A percentile compares a stretch with the other conserved stretches of the same genome.
Evolutionary conservation across 371 early-diverging fungal genomes (phyloP).

Genomic region (Quaeritorhiza haematococci): DNA sequence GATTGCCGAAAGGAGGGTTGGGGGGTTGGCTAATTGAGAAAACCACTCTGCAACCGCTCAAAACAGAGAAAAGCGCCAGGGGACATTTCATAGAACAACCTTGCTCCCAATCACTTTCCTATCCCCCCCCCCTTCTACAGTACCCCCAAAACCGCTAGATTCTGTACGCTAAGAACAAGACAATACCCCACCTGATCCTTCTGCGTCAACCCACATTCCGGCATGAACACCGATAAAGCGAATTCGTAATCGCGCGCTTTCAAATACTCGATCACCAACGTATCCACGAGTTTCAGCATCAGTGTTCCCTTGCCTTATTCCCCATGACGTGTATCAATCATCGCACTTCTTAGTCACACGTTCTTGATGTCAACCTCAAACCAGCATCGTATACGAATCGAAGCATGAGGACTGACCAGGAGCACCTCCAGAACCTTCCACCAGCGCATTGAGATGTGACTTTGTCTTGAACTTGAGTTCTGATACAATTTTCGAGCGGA

Average conservation of each 20-base stretch:
- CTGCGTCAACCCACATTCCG: slow-evolving; percentile 32
- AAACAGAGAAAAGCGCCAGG: too few species aligned
- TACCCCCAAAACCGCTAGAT: slow-evolving; percentile 7
- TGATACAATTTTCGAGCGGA: slow-evolving; percentile 29
- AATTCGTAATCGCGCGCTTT: slow-evolving; percentile 32
- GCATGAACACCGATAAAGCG: slow-evolving; percentile 43
- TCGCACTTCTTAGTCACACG: too few species aligned
- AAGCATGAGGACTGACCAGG: background rate
- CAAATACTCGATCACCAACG: slow-evolving; percentile 37
- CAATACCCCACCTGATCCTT: slow-evolving; percentile 15
- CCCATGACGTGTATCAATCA: background rate
- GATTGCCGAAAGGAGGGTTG: background rate
- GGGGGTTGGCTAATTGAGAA: background rate
- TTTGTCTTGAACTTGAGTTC: slow-evolving; percentile 22
- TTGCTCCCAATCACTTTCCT: too few species aligned
- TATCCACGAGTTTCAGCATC: slow-evolving; percentile 27
- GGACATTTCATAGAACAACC: too few species aligned
- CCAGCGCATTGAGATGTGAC: background rate
- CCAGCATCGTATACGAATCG: background rate
- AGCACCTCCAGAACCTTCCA: background rate
- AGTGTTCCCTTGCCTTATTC: background rate
- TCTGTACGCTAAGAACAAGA: too few species aligned
- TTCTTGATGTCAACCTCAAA: too few species aligned
- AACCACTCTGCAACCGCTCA: background rate
- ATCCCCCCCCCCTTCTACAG: too few species aligned